Base-by-base conservation (phyloP, 2,329 filamentous ascomycete genomes). In the Geoglossum cookeanum region DNA sequence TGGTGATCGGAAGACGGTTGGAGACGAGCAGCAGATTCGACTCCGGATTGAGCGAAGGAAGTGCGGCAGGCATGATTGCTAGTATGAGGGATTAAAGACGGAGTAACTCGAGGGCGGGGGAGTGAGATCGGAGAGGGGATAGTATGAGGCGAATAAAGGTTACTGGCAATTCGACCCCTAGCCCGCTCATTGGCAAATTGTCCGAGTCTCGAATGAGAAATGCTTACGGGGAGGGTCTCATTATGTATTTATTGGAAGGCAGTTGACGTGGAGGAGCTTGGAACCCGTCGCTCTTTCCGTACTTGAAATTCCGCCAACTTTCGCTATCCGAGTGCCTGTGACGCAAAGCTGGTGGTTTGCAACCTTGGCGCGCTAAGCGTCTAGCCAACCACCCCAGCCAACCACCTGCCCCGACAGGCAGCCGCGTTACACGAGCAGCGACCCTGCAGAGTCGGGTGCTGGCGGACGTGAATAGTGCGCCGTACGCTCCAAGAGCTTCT, bases 1-100 rank as follows among this genome's bases (percentile, higher is more conserved):
- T 94, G 62, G 91, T 97, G 69, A 97, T 94, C 59, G 92, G 91
- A 47, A 97, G 78, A 57, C 92, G 87, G 69, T 98, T 98, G 39
- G 91, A 96, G 64, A 96, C 83, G 53, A 97, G 82, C 55, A 96
- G 79, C 56, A 96, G 77, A 54, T 80, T 72, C 47, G 74, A 74
- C 58, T 70, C 69, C 45, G 65, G 64, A 60, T 64, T 61, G 30
- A 9, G 22, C 3, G 42, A 15, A 4, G 48, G 48, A 22, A 52
- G 27, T 8, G 30, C 53, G 53, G 53, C 42, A 55, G 53, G 53
- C 53, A 55, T 55, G 9, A 33, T 37, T 30, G 48, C 32, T 32
- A n/a, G 27, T 30, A 17, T 33, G 27, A 52, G 48, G 48, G 29
- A 33, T 52, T 52, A 52, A 52, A 52, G 48, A 15, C 17, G 48